Evolutionary conservation across 192 early-diverging fungal species (phyloP).

Genomic region (Gigaspora rosea): DNA sequence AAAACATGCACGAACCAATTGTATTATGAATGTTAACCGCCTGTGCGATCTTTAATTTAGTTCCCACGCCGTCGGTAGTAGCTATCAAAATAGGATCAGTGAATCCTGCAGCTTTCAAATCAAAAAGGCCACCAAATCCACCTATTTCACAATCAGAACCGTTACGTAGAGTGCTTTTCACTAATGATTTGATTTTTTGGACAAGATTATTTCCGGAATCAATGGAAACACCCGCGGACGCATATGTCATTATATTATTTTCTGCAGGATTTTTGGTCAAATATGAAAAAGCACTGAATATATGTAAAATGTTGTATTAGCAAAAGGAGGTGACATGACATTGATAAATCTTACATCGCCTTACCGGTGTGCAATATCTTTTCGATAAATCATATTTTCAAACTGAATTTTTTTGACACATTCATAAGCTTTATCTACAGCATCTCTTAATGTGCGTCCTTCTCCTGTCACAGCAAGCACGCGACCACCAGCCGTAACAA

Average conservation of each 20-base stretch:
- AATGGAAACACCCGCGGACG: slow-evolving; percentile 93
- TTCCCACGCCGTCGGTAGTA: slow-evolving; percentile 99
- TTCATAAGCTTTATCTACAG: slow-evolving; percentile 78
- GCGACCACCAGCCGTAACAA: slow-evolving; percentile 91
- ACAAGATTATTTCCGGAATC: slow-evolving; percentile 96
- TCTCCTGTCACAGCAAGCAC: slow-evolving; percentile 92
- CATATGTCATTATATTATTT: slow-evolving; percentile 79
- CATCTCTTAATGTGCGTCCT: slow-evolving; percentile 67
- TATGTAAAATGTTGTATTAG: neutral
- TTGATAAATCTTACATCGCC: too few relatives aligned
- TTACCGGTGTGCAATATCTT: slow-evolving; percentile 87
- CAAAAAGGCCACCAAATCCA: slow-evolving; percentile 98
- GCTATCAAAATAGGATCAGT: slow-evolving; percentile 91
- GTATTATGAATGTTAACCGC: slow-evolving; percentile 84
- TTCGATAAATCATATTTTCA: slow-evolving; percentile 84
- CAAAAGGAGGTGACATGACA: neutral
- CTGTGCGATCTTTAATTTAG: slow-evolving; percentile 97
- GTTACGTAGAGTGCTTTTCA: slow-evolving; percentile 89
- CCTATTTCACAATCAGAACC: slow-evolving; percentile 97
- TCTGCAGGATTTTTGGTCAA: slow-evolving; percentile 36
- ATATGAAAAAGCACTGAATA: slow-evolving; percentile 47
- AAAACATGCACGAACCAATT: slow-evolving; percentile 58
- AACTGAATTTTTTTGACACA: slow-evolving; percentile 72
- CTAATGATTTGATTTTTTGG: slow-evolving; percentile 92
- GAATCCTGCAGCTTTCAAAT: slow-evolving; percentile 92